Conservation (phyloP, 1,139 yeast species). For the Suhomyces bribrorum region DNA sequence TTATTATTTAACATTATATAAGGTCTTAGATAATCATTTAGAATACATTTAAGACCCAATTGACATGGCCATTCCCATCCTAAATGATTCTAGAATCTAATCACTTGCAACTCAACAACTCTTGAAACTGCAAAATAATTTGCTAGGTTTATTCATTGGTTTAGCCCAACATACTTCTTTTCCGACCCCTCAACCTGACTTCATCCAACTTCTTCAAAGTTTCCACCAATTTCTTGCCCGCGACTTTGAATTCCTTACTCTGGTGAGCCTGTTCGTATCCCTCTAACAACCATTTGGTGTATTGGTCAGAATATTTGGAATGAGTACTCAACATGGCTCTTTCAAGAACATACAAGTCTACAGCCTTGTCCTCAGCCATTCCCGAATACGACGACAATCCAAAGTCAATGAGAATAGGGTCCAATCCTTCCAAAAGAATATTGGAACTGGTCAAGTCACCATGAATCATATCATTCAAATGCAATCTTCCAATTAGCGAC, state of each 20-base stretch:
- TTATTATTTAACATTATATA: too few relatives aligned
- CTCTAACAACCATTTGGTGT: conserved; percentile 68
- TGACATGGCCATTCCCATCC: too few relatives aligned
- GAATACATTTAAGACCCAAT: too few relatives aligned
- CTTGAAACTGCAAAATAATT: neutral
- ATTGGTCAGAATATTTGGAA: conserved; percentile 64
- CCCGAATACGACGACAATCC: conserved; percentile 82
- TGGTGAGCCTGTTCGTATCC: conserved; percentile 61
- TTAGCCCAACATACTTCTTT: conserved; percentile 89
- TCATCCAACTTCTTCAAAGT: conserved; percentile 69
- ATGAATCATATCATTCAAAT: conserved; percentile 77
- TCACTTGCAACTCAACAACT: too few relatives aligned
- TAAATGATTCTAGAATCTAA: too few relatives aligned
- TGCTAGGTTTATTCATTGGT: neutral
- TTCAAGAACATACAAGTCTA: conserved; percentile 90
- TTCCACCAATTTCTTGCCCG: conserved; percentile 50
- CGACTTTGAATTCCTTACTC: conserved; percentile 31
- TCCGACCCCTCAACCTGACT: conserved; percentile 89
- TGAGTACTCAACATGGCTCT: conserved; percentile 91
- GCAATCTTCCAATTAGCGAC: conserved; percentile 66
- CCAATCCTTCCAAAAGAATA: conserved; percentile 52
- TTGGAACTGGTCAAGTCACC: conserved; percentile 96
- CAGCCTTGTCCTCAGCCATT: conserved; percentile 90
- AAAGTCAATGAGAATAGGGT: conserved; percentile 81
- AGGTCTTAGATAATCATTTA: too few relatives aligned